These are phyloP conservation scores for Leishmania martiniquensis DNA, from an alignment of 208 protist species.

Conservation along the genomic window DNA sequence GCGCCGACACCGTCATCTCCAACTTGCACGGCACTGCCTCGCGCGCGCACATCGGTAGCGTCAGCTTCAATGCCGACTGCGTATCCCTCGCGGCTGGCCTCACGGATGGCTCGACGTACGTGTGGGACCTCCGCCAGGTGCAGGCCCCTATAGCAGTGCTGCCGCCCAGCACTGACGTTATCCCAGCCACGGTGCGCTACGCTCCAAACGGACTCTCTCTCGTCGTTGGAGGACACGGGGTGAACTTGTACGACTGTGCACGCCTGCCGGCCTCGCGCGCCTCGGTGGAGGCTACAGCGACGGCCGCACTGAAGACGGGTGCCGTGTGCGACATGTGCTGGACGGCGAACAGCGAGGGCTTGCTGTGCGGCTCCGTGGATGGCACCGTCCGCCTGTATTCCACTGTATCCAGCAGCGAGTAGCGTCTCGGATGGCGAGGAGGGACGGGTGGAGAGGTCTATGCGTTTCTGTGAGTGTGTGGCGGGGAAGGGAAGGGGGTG, in stretches of 20 bases:
- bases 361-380: conserved; percentile 51
- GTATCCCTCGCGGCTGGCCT: conserved; percentile 89
- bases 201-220: conserved; percentile 33
- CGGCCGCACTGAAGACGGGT: conserved; percentile 12
- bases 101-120: conserved; percentile 64
- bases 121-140: conserved; percentile 98
- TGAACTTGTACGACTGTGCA: conserved; percentile 18
- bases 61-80: conserved; percentile 96
- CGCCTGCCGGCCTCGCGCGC: conserved; percentile 3
- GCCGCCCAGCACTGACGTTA: conserved; percentile 1
- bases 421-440: neutral
- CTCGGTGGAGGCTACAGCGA: conserved; percentile 8
- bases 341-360: conserved; percentile 30
- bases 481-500: neutral
- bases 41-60: conserved; percentile 35
- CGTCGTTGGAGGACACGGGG: conserved; percentile 15
- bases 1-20: conserved; percentile 74
- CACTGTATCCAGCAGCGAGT: conserved; percentile 1
- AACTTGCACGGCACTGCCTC: conserved; percentile 28
- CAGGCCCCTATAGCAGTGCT: conserved; percentile 50
- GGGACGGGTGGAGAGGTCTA: neutral
- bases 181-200: conserved; percentile 48
- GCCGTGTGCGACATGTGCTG: conserved; percentile 53
- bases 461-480: too few relatives aligned
- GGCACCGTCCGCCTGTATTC: conserved; percentile 54